phyloP scores from a whole-genome alignment of 2,329 filamentous ascomycete genomes.

The Herpotrichia juniperi region DNA sequence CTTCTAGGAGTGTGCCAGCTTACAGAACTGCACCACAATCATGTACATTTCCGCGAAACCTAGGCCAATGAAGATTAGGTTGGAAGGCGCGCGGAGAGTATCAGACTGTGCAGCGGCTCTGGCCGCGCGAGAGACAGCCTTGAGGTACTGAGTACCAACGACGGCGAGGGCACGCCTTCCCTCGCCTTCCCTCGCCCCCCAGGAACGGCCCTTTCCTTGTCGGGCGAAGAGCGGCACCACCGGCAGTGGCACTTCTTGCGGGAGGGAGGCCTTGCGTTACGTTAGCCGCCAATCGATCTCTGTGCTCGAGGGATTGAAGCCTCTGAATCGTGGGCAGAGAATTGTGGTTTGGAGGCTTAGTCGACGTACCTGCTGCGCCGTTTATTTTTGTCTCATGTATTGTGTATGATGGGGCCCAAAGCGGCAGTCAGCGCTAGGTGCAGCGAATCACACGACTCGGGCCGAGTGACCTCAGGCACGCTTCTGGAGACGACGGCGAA shows the following conservation, averaged over 20 bases:
- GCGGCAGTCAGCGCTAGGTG: conserved; percentile 2
- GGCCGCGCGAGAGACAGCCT: not conserved
- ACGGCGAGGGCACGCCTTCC: too few species aligned
- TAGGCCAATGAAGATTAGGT: not conserved
- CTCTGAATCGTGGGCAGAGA: not conserved
- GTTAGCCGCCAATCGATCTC: not conserved
- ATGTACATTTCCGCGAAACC: not conserved
- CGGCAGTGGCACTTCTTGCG: not conserved
- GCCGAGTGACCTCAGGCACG: too few species aligned
- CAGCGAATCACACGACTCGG: not conserved
- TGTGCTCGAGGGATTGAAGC: not conserved
- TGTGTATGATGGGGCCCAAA: not conserved
- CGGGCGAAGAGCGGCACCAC: not conserved
- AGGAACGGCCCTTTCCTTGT: not conserved
- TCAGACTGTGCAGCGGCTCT: not conserved
- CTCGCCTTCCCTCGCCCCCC: not conserved
- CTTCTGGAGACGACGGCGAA: not conserved
- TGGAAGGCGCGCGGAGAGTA: not conserved
- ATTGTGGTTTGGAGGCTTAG: not conserved
- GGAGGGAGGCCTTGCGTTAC: not conserved
- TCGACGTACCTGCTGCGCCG: not conserved
- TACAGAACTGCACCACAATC: not conserved
- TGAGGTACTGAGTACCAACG: not conserved
- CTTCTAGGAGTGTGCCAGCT: not conserved
- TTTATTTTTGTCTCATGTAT: not conserved